A percentile compares a stretch with the other conserved stretches of the same genome.
These are phyloP conservation scores for Paramecium sexaurelia DNA, from an alignment of 73 alveolate genomes.

Conservation along the genomic window DNA sequence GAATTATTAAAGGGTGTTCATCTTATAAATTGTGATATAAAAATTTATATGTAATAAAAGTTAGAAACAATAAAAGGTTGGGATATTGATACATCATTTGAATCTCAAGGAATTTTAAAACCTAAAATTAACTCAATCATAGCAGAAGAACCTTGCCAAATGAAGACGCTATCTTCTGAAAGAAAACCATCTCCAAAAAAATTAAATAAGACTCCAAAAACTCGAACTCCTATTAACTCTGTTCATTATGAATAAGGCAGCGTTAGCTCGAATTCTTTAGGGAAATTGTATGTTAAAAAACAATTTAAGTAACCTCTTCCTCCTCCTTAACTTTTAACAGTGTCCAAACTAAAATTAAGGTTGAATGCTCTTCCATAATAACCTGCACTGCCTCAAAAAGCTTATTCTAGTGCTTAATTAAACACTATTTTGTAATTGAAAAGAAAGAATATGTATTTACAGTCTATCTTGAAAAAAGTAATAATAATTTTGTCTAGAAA, in stretches of 20 bases:
- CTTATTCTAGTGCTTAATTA: constrained; percentile 19
- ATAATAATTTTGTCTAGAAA: not conserved
- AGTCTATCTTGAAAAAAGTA: constrained; percentile 37
- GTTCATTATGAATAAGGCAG: not conserved
- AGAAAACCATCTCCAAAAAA: constrained; percentile 11
- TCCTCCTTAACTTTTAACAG: not conserved
- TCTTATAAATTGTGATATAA: not conserved
- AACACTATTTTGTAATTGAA: constrained; percentile 10
- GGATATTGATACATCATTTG: constrained; percentile 32
- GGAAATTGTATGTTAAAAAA: not conserved
- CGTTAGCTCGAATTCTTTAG: not conserved
- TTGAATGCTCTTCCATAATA: constrained; percentile 6
- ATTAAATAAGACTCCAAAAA: not conserved
- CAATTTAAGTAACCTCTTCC: not conserved
- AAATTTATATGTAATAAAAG: not conserved
- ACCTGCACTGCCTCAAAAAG: not conserved
- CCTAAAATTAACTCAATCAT: not conserved
- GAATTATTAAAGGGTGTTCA: not conserved
- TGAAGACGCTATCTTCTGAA: not conserved
- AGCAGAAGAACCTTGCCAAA: constrained; percentile 37
- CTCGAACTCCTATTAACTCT: not conserved
- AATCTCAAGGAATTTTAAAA: not conserved
- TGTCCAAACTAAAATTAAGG: constrained; percentile 3
- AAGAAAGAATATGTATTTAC: constrained; percentile 46
- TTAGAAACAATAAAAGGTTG: constrained; percentile 24